phyloP scores from a whole-genome alignment of 257 asterid genomes.

The Jasminum sambac region DNA sequence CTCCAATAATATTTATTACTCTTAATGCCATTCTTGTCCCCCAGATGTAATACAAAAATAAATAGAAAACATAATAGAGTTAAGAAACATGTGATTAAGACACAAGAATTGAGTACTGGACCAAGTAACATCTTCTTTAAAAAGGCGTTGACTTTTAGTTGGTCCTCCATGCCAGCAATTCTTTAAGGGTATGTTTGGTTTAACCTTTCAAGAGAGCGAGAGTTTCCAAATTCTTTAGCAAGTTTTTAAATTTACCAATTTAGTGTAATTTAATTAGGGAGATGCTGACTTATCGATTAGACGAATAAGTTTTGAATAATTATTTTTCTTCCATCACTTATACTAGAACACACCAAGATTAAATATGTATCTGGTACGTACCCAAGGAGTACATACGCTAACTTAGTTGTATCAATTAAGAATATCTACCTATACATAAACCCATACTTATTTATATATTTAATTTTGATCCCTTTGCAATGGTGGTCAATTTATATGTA shows the following conservation, averaged over 20 bases:
- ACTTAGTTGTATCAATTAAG: too few species aligned
- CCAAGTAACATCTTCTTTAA: not conserved
- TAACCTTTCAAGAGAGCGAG: not conserved
- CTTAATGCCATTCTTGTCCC: slow-evolving; percentile 2
- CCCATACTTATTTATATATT: too few species aligned
- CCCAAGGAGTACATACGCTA: too few species aligned
- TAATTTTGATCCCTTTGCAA: too few species aligned
- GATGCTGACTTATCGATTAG: not conserved
- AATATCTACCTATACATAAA: too few species aligned
- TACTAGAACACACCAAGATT: too few species aligned
- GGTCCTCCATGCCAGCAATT: not conserved
- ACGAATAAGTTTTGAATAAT: not conserved
- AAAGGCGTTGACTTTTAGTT: not conserved
- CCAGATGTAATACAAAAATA: not conserved
- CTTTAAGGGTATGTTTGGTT: not conserved
- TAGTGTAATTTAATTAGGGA: not conserved
- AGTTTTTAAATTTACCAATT: not conserved
- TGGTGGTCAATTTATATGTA: too few species aligned
- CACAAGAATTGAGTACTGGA: not conserved
- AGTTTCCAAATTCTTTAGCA: not conserved
- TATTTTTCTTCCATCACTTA: too few species aligned
- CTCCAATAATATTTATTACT: not conserved
- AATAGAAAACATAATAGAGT: not conserved
- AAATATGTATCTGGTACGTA: too few species aligned
- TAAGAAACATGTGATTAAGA: not conserved